A percentile compares a stretch with the other conserved stretches of the same genome.
These are phyloP conservation scores for Dipteronia dyeriana DNA, from an alignment of 345 rosid genomes.

Conservation along the genomic window DNA sequence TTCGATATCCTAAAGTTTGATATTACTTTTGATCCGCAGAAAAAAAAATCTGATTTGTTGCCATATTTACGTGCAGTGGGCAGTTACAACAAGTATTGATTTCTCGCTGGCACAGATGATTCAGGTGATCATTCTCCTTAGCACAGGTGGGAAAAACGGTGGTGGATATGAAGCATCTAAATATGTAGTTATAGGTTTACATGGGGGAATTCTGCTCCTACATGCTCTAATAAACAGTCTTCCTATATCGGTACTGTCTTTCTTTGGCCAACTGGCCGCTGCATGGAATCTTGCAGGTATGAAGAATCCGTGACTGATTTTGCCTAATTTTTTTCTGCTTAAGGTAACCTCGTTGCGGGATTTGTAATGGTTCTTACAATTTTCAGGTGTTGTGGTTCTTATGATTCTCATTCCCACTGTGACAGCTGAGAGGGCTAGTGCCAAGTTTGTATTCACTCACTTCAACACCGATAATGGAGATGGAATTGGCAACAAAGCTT, in stretches of 20 bases:
- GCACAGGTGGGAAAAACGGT: constrained; percentile 92
- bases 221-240: constrained; percentile 86
- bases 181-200: constrained; percentile 69
- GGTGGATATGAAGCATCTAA: constrained; percentile 90
- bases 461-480: constrained; percentile 80
- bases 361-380: constrained; percentile 7
- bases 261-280: constrained; percentile 92
- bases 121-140: constrained; percentile 77
- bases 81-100: constrained; percentile 72
- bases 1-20: constrained; percentile 11
- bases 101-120: constrained; percentile 67
- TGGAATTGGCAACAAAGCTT: constrained; percentile 61
- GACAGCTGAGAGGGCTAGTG: constrained; percentile 74
- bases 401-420: constrained; percentile 81
- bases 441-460: constrained; percentile 83
- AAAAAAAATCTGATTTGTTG: constrained; percentile 12
- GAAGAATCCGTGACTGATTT: constrained; percentile 13
- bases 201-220: constrained; percentile 70
- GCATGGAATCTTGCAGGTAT: constrained; percentile 84
- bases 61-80: constrained; percentile 72
- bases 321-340: background rate
- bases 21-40: background rate
- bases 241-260: constrained; percentile 77
- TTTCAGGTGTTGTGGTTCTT: constrained; percentile 73
- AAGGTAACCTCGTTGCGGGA: background rate